phyloP scores from a whole-genome alignment of 305 asterid species.

The Euphrasia arctica region DNA sequence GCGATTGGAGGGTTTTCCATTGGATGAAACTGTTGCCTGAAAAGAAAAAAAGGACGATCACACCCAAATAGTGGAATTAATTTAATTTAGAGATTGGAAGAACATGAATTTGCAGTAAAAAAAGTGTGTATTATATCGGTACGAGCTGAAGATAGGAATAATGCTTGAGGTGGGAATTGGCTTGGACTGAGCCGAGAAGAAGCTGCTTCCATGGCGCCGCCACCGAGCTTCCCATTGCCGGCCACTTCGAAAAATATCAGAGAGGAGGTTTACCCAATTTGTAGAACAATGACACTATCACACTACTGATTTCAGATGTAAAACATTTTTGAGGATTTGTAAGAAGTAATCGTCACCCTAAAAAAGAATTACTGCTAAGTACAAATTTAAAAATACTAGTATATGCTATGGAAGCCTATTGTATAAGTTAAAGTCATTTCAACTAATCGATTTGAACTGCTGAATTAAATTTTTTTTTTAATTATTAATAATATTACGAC shows the following conservation, averaged over 20 bases:
- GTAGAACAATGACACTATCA: too few species aligned
- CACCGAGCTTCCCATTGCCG: constrained; percentile 51
- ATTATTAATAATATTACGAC: too few species aligned
- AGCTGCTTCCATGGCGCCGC: constrained; percentile 86
- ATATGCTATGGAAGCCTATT: too few species aligned
- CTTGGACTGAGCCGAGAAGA: constrained; percentile 60
- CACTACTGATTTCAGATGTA: too few species aligned
- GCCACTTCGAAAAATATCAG: not conserved
- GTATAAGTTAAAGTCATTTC: too few species aligned
- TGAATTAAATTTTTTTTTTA: too few species aligned
- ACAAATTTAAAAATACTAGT: too few species aligned
- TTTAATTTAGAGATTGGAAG: not conserved
- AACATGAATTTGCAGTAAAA: not conserved
- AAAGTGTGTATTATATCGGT: constrained; percentile 3
- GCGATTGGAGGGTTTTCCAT: constrained; percentile 75
- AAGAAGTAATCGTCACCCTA: too few species aligned
- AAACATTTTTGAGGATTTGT: too few species aligned
- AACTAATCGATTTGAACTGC: too few species aligned
- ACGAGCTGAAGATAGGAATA: constrained; percentile 77
- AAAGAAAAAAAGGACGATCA: constrained; percentile 15
- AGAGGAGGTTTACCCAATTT: too few species aligned
- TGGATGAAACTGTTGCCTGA: constrained; percentile 77
- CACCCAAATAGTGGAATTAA: not conserved
- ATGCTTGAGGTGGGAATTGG: constrained; percentile 82
- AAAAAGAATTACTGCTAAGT: too few species aligned